These are phyloP conservation scores for Epichloe coenophiala DNA, from an alignment of 2,329 filamentous ascomycete genomes.

Conservation along the genomic window DNA sequence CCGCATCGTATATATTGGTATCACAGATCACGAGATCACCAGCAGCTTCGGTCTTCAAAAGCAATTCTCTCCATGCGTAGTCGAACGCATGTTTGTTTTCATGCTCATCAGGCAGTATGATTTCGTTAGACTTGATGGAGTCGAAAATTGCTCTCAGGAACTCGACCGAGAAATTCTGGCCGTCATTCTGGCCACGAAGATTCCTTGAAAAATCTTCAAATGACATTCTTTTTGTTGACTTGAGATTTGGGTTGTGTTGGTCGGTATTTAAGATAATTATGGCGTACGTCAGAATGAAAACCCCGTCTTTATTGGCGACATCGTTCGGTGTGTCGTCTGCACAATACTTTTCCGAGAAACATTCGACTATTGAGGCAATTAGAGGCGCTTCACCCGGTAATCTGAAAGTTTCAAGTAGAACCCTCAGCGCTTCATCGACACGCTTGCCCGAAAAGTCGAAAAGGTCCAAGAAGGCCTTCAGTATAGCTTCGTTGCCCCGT, in stretches of 20 bases:
- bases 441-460: conserved; percentile 81
- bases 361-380: conserved; percentile 82
- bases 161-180: conserved; percentile 68
- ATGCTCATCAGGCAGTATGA: conserved; percentile 93
- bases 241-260: conserved; percentile 87
- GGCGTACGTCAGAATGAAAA: conserved; percentile 85
- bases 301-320: conserved; percentile 73
- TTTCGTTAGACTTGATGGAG: conserved; percentile 84
- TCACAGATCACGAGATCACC: conserved; percentile 66
- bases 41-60: conserved; percentile 69
- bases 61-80: conserved; percentile 90
- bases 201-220: conserved; percentile 74
- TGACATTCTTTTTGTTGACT: conserved; percentile 67
- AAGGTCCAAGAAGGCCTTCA: conserved; percentile 71
- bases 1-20: conserved; percentile 89
- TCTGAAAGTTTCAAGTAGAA: conserved; percentile 83
- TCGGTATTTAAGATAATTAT: conserved; percentile 98
- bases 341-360: conserved; percentile 79
- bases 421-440: conserved; percentile 78
- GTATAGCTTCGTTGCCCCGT: conserved; percentile 69
- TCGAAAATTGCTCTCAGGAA: conserved; percentile 82
- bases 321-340: conserved; percentile 54
- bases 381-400: conserved; percentile 84
- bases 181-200: conserved; percentile 77
- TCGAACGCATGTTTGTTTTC: conserved; percentile 95